Evolutionary conservation across 2,329 filamentous ascomycete genomes (phyloP), one percentile per base, ranked within the genome.

Genomic region (Teratosphaeria gauchensis): DNA sequence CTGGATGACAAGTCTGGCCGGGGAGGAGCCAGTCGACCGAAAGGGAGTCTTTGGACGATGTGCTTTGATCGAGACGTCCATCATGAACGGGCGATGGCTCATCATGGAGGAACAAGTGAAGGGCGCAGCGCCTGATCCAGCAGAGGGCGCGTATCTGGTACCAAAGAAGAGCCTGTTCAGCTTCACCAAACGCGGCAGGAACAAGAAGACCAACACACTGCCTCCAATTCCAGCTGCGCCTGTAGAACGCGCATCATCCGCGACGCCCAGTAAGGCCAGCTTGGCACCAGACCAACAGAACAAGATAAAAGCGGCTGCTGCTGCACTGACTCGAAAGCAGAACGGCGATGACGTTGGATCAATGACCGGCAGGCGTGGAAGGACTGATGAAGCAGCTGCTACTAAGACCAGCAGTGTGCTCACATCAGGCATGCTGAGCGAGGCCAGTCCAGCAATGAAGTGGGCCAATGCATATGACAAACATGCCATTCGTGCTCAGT

Each of bases 381-480:
- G 76, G 60, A 64, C 73, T 73, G 72, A 82, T 74, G 78, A 84
- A 72, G 62, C 82, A 77, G 71, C 74, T 11, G 78, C 81, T 58
- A 75, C 76, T 52, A 96, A 95, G 80, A 96, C 91, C 2, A 92
- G 86, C 73, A 99, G 94, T 64, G 83, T 95, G 58, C 82, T 96
- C 69, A 96, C 91, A 2, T 78, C 97, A 53, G 92, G 96, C 70
- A 87, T 97, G 62, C 80, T 92, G 68, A 90, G 81, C 56, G 94
- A 96, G 72, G 92, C 92, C 19, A 94, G 89, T 8, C 89, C 91
- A 28, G 94, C 94, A 1, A 87, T 99, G 86, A 95, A 96, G 73
- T 99, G 94, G 94, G 90, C 92, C 33, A 92, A 82, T 73, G 91
- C 91, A 68, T 97, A 96, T 71, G 94, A 97, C 75, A 95, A 94